Conservation (phyloP, 306 rosid species). For the Ziziphus jujuba region DNA sequence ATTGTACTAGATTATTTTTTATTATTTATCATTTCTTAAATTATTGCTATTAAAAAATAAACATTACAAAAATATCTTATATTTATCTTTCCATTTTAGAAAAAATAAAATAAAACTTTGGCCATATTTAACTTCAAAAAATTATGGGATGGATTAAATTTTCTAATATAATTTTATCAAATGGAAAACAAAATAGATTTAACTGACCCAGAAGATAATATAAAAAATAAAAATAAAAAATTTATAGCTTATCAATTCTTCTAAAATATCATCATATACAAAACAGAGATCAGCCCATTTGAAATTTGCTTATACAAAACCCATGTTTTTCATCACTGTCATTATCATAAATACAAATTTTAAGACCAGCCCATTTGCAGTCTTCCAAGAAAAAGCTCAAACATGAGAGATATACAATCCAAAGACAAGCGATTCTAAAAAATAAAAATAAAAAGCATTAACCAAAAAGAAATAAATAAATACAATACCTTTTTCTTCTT, state of each 20-base stretch:
- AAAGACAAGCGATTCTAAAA: not conserved
- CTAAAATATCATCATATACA: constrained; percentile 7
- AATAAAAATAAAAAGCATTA: constrained; percentile 13
- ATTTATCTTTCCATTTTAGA: too few species aligned
- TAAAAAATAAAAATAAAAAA: not conserved
- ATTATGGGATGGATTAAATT: too few species aligned
- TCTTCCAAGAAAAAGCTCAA: not conserved
- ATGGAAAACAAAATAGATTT: too few species aligned
- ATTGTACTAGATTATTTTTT: too few species aligned
- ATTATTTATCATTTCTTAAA: too few species aligned
- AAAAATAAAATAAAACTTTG: too few species aligned
- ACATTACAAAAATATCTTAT: too few species aligned
- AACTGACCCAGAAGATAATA: not conserved
- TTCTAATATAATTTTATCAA: too few species aligned
- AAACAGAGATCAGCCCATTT: constrained; percentile 10
- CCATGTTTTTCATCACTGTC: constrained; percentile 7
- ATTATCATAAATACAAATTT: not conserved
- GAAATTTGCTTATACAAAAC: constrained; percentile 1
- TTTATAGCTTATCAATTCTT: not conserved
- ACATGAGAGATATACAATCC: not conserved
- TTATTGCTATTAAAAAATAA: too few species aligned
- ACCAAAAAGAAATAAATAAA: too few species aligned
- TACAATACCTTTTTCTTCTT: constrained; percentile 31
- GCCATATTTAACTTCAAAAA: too few species aligned
- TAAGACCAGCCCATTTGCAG: not conserved